Conservation (phyloP, 495 filamentous ascomycete species). For the Aspergillus cavernicola region DNA sequence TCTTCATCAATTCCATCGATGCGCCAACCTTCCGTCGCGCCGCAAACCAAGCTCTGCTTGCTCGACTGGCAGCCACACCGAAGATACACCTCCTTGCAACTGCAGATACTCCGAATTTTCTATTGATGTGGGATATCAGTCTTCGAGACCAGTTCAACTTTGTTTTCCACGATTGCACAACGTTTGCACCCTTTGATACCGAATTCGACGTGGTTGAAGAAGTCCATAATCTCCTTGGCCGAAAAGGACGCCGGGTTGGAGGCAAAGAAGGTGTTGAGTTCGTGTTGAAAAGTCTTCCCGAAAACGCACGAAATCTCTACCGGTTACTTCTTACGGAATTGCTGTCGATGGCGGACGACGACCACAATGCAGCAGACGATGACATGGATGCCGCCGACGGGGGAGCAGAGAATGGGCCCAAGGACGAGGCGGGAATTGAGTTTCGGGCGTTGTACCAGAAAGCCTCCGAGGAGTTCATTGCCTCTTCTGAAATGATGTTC, state of each 20-base stretch:
- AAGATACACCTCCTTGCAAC: slow-evolving; percentile 73
- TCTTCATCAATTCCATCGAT: slow-evolving; percentile 86
- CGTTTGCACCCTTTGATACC: slow-evolving; percentile 74
- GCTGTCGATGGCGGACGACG: slow-evolving; percentile 58
- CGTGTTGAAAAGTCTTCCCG: slow-evolving; percentile 82
- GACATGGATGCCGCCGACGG: slow-evolving; percentile 33
- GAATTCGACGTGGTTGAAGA: slow-evolving; percentile 74
- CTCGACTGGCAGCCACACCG: slow-evolving; percentile 70
- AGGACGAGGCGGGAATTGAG: slow-evolving; percentile 64
- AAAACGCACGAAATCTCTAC: slow-evolving; percentile 86
- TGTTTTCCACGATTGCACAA: slow-evolving; percentile 90
- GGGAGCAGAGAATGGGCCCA: slow-evolving; percentile 11
- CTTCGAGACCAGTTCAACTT: slow-evolving; percentile 76
- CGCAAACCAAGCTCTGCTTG: slow-evolving; percentile 65
- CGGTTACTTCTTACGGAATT: slow-evolving; percentile 79
- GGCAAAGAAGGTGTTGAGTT: slow-evolving; percentile 91
- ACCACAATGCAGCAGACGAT: slow-evolving; percentile 45
- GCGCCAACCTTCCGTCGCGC: slow-evolving; percentile 68
- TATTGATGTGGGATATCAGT: slow-evolving; percentile 84
- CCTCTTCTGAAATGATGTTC: slow-evolving; percentile 93
- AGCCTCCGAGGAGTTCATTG: slow-evolving; percentile 93
- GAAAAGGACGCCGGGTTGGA: slow-evolving; percentile 74
- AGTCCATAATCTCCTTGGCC: slow-evolving; percentile 79
- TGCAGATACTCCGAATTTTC: slow-evolving; percentile 80
- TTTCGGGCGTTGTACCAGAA: slow-evolving; percentile 91